Evolutionary conservation across 176 grass and related monocot species (phyloP), one percentile per base, ranked within the genome.

Genomic region (Zoysia japonica): DNA sequence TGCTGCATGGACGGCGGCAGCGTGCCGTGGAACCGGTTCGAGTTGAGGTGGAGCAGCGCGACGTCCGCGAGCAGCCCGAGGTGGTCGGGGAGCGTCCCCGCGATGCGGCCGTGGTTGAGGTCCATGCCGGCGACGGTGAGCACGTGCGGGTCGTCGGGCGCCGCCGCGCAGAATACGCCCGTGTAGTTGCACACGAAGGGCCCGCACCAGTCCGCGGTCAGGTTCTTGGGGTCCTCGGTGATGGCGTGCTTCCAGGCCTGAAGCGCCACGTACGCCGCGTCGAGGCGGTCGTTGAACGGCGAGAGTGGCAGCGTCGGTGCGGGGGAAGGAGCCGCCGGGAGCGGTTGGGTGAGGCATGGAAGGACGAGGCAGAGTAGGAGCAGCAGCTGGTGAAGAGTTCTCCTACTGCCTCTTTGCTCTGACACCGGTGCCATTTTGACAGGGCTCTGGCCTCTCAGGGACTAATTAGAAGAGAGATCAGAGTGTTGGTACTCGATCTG

Each of bases 151-250:
- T 94, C 88, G 76, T 94, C 88, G 11, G 68, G 83, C 65, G 92
- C 92, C 0, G 88, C 86, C 10, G 92, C 8, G 47, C 92, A 94
- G 86, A 81, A 94, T 3, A 94, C 88, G 71, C 92, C 92, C 1
- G 88, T 89, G 83, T 94, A 91, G 77, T 91, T 88, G 75, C 92
- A 94, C 76, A 94, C 92, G 80, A 74, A 86, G 6, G 83, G 88
- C 11, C 88, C 92, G 57, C 92, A 94, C 92, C 92, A 94, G 67
- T 76, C 69, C 67, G 49, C 44, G 2, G 92, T 94, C 80, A 91
- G 83, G 89, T 94, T 91, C 74, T 92, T 85, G 19, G 89, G 92
- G 72, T 94, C 92, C 5, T 84, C 85, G 60, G 71, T 87, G 67
- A 94, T 89, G 85, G 76, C 80, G 67, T 89, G 88, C 83, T 94